Evolutionary conservation across 1,284 basidiomycete genomes (phyloP).

Genomic region (Rhodofomes roseus): DNA sequence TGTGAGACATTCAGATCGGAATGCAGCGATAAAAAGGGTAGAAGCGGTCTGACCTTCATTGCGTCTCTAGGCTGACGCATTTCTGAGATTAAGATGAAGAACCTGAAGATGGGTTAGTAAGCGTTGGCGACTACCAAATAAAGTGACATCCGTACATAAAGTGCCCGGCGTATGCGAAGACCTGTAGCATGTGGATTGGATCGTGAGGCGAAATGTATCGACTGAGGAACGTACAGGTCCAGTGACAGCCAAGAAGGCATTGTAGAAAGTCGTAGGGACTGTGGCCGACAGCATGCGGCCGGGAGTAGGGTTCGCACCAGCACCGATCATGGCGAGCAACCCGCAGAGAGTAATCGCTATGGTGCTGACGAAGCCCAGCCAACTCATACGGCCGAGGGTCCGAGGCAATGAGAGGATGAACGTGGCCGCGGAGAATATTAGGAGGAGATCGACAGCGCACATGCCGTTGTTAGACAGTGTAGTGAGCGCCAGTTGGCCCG

Average conservation of each 20-base stretch:
- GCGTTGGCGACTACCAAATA: neutral
- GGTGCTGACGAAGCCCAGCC: constrained; percentile 43
- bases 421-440: constrained; percentile 42
- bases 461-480: constrained; percentile 44
- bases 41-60: constrained; percentile 41
- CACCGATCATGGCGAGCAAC: constrained; percentile 47
- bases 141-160: constrained; percentile 38
- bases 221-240: constrained; percentile 37
- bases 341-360: constrained; percentile 40
- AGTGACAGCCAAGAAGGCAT: constrained; percentile 52
- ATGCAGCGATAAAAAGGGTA: neutral
- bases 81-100: constrained; percentile 55
- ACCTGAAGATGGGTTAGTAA: constrained; percentile 27
- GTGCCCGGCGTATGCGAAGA: constrained; percentile 51
- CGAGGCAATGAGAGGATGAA: constrained; percentile 45
- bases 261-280: constrained; percentile 40
- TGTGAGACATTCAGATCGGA: constrained; percentile 11
- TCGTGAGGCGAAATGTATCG: neutral
- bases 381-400: constrained; percentile 42
- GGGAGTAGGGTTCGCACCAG: constrained; percentile 43
- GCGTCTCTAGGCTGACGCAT: constrained; percentile 49
- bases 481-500: constrained; percentile 48
- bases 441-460: constrained; percentile 40
- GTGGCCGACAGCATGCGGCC: constrained; percentile 38
- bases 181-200: constrained; percentile 26